Evolutionary conservation across 768 basidiomycete genomes (phyloP), one percentile per base, ranked within the genome.

Genomic region (Psilocybe cubensis): DNA sequence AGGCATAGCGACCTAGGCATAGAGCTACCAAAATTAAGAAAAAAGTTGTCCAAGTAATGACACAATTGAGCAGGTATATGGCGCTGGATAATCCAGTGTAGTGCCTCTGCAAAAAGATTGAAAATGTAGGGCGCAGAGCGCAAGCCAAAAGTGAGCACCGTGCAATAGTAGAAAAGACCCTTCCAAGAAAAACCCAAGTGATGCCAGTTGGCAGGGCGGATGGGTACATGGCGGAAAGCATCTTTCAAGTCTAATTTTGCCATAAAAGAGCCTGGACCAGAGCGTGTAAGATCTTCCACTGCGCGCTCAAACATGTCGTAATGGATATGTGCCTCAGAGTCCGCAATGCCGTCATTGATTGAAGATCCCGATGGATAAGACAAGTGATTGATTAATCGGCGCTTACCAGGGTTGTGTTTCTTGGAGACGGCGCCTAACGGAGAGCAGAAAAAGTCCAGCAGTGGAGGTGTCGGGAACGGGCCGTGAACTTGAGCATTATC

Each of bases 11-110:
- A 14, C 6, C 4, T 29, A 8, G 12, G 27, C 43, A 28, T 51
- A 8, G 17, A 12, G 7, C 62, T 56, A 5, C 42, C 31, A 54
- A 72, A 74, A n/a, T 65, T 59, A 1, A 61, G 28, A 21, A 76
- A 67, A 52, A 76, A 77, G 41, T 76, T 69, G 41, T 78, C 70
- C 1, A 77, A 65, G 45, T 74, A 76, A 41, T 76, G 74, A 6
- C 63, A 62, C 1, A 76, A 52, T 5, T 7, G 8, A 0, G 69
- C 65, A 0, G 71, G 74, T 42, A 76, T 67, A 52, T 77, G 69
- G 9, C 66, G 64, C 17, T 65, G 56, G 17, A 76, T 69, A 50
- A 77, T 76, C 75, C 74, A 78, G 55, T 77, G 76, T 8, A 76
- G 65, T 8, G 68, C 76, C 54, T 78, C 72, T 0, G 75, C 67